Conservation (phyloP, 148 eudicot species). For the Dysphania ambrosioides region DNA sequence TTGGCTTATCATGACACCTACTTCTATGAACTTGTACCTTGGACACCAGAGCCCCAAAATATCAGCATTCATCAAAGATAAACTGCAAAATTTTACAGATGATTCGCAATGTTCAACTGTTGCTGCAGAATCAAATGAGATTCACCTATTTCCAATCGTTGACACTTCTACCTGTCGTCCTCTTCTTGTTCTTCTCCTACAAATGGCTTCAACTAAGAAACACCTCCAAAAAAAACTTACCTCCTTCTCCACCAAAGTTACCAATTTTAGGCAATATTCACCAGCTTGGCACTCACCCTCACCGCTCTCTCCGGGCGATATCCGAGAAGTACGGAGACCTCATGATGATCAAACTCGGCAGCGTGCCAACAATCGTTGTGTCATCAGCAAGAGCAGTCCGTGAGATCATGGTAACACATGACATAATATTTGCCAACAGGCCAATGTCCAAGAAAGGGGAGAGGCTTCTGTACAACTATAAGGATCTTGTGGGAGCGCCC, state of each 20-base stretch:
- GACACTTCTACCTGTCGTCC: conserved; percentile 7
- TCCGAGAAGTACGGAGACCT: conserved; percentile 27
- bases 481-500: conserved; percentile 25
- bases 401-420: conserved; percentile 35
- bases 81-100: conserved; percentile 9
- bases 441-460: conserved; percentile 9
- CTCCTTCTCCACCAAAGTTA: conserved; percentile 31
- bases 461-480: conserved; percentile 22
- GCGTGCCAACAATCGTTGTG: conserved; percentile 17
- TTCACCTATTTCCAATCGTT: conserved; percentile 6
- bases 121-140: neutral
- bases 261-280: conserved; percentile 31
- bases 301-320: conserved; percentile 20
- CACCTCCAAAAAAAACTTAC: conserved; percentile 14
- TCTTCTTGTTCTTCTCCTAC: conserved; percentile 17
- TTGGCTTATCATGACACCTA: neutral
- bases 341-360: conserved; percentile 28
- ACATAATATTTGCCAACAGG: conserved; percentile 25
- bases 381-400: conserved; percentile 27
- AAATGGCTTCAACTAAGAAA: conserved; percentile 17
- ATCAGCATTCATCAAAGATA: neutral
- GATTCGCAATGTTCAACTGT: conserved; percentile 6
- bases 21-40: neutral
- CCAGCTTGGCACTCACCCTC: conserved; percentile 25
- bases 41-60: neutral